Percentiles rank a stretch among this genome's conserved stretches.
Conservation (phyloP, 2,329 filamentous ascomycete genomes). For the Microcera coccophila region DNA sequence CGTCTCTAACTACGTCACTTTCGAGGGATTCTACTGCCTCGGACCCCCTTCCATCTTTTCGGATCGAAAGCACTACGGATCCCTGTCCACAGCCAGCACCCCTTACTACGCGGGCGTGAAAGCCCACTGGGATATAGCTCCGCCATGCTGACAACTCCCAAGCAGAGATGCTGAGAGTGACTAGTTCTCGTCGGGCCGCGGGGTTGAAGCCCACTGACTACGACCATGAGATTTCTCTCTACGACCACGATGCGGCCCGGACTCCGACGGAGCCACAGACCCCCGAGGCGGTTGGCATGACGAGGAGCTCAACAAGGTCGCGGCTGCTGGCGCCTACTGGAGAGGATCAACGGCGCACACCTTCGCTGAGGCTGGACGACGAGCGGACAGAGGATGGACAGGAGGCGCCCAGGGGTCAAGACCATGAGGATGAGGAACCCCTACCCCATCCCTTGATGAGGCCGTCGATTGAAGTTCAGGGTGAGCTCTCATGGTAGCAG, state of each 20-base stretch:
- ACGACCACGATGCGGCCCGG: conserved; percentile 49
- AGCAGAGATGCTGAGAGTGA: conserved; percentile 32
- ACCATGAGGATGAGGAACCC: conserved; percentile 2
- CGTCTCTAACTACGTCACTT: neutral
- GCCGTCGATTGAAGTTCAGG: conserved; percentile 35
- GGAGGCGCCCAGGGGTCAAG: neutral
- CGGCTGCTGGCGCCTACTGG: conserved; percentile 18
- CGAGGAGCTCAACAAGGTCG: conserved; percentile 23
- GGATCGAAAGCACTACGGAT: no score
- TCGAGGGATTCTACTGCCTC: neutral
- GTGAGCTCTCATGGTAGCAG: conserved; percentile 14
- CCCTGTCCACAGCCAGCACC: no score
- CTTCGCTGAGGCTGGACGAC: conserved; percentile 9
- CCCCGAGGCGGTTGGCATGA: conserved; percentile 17
- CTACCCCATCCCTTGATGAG: conserved; percentile 20
- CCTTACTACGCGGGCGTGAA: no score
- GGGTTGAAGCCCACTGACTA: conserved; percentile 58
- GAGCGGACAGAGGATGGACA: conserved; percentile 12
- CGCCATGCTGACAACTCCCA: conserved; percentile 17
- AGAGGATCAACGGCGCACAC: conserved; percentile 2
- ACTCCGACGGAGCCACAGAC: conserved; percentile 19
- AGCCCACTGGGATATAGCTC: no score
- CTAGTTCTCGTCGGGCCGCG: conserved; percentile 53
- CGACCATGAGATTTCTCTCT: conserved; percentile 67
- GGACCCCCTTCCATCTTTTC: conserved; percentile 5